Conservation (phyloP, 345 rosid genomes). For the Eucalyptus fibrosa region DNA sequence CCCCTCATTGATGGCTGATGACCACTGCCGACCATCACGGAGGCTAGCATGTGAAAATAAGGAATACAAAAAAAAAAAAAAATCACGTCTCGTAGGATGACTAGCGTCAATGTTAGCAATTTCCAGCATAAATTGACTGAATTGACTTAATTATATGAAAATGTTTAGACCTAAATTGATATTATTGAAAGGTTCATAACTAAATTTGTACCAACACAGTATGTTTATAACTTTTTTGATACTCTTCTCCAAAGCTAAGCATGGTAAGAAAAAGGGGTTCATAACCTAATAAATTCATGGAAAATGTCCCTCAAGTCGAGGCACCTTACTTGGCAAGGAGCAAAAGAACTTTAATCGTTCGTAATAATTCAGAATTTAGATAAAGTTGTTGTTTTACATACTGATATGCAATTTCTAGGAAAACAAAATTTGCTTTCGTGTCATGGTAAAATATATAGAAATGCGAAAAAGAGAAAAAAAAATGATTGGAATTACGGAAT, state of each 20-base stretch:
- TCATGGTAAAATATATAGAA: neutral
- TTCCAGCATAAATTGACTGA: rapidly evolving
- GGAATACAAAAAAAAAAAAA: no score
- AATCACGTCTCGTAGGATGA: rapidly evolving
- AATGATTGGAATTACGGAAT: neutral
- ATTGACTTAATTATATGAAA: rapidly evolving
- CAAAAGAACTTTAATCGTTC: neutral
- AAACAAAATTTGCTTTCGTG: neutral
- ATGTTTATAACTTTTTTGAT: no score
- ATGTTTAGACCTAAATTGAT: rapidly evolving
- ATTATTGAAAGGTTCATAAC: rapidly evolving
- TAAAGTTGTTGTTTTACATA: neutral
- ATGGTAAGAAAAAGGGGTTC: neutral
- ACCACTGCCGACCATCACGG: rapidly evolving
- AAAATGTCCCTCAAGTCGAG: neutral
- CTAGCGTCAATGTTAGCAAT: rapidly evolving
- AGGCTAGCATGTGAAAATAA: no score
- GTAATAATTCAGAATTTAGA: neutral
- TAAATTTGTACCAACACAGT: rapidly evolving
- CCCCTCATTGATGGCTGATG: rapidly evolving
- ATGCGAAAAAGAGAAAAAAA: neutral
- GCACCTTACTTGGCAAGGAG: neutral
- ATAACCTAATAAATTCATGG: neutral
- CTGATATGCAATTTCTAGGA: neutral
- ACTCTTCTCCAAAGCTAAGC: neutral